Base-by-base conservation (phyloP, 805 yeast species). In the Wickerhamomyces chaumierensis region DNA sequence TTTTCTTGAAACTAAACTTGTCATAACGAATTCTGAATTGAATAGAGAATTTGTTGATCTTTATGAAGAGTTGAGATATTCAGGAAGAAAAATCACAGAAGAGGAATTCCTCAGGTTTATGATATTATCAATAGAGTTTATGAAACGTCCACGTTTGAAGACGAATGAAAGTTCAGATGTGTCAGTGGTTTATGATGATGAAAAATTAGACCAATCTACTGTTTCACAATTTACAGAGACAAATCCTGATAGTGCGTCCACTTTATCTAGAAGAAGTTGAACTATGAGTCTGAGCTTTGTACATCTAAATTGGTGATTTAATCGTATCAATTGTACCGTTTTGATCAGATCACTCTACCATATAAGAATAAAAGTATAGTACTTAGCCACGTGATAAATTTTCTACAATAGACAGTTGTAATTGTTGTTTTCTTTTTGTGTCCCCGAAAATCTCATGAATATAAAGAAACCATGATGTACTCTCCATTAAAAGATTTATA, bases 1-100 rank as follows among this genome's bases (percentile, higher is more conserved):
- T 3, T 53, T 62, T 32, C 48, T 72, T 28, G 56, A 52, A 27
- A 44, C 12, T 28, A 55, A 39, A 40, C 38, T 31, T 12, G 41
- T 51, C 2, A 37, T 56, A 42, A 35, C 57, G 45, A 16, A 44
- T 21, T n/a, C 39, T 2, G 27, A 20, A 3, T 28, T 47, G 15
- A 47, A 48, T 29, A 44, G 48, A 25, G 53, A 61, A 28, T 71
- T 71, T 43, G 60, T 76, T 4, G 62, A 61, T 3, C 55, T 73
- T 13, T 87, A 85, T 59, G 95, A 87, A 47, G 61, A 63, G 36
- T 65, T 80, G 29, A 63, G 85, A 42, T 87, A 76, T 56, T 72
- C 90, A 5, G 81, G 83, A 2, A 56, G 63, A 16, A 65, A 74
- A 15, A 73, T 85, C 15, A 57, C 69, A 1, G 76, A 78, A 45